These are phyloP conservation scores for Adansonia madagascariensis DNA, from an alignment of 441 rosid genomes.

Conservation along the genomic window DNA sequence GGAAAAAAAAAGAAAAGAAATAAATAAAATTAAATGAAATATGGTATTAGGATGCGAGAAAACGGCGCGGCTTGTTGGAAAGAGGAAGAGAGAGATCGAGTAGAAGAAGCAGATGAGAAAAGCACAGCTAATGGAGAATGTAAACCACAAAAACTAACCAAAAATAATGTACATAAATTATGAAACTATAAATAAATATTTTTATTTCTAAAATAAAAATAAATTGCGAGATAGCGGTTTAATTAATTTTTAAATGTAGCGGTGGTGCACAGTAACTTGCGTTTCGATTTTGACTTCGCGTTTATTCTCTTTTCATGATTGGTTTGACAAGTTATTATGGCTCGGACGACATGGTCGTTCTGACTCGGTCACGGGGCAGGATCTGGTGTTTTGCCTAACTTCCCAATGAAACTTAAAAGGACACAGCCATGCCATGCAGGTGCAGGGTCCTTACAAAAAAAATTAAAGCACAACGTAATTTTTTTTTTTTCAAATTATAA, in stretches of 20 bases:
- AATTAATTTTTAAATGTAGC: background rate
- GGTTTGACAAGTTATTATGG: conserved; percentile 28
- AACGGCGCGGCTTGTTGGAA: conserved; percentile 29
- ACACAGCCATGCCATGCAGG: too few relatives aligned
- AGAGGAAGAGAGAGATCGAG: background rate
- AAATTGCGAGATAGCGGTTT: background rate
- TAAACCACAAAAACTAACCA: conserved; percentile 42
- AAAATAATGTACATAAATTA: background rate
- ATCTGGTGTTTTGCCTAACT: background rate
- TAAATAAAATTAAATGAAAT: background rate
- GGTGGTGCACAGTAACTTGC: background rate
- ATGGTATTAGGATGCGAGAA: background rate
- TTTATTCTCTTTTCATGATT: conserved; percentile 8
- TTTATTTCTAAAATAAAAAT: background rate
- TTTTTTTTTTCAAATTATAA: too few relatives aligned
- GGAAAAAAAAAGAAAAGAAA: background rate
- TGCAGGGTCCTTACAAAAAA: too few relatives aligned
- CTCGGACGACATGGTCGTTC: conserved; percentile 26
- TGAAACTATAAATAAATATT: conserved; percentile 5
- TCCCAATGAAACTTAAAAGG: too few relatives aligned
- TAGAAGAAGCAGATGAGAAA: conserved; percentile 19
- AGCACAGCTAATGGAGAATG: conserved; percentile 42
- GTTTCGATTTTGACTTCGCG: background rate
- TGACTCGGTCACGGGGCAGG: background rate
- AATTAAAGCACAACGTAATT: too few relatives aligned